Conservation (phyloP, 2,329 filamentous ascomycete genomes). For the Lasiodiplodia citricola region DNA sequence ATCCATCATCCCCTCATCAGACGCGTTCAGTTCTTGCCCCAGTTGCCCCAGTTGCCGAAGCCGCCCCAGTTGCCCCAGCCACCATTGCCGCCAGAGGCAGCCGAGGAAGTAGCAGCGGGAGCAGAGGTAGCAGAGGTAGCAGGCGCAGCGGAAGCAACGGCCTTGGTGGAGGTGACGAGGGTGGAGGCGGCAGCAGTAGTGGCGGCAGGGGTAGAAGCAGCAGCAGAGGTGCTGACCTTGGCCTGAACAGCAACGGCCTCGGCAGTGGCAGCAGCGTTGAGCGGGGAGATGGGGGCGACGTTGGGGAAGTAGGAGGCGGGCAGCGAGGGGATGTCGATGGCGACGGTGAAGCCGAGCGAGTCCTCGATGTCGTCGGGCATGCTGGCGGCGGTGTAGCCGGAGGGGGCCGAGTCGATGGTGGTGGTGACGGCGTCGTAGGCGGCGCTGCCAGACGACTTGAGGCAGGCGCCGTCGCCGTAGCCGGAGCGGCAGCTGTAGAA, state of each 20-base stretch:
- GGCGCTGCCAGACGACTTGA: slow-evolving; percentile 41
- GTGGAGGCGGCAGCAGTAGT: slow-evolving; percentile 9
- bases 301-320: slow-evolving; percentile 49
- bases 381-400: slow-evolving; percentile 44
- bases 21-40: background rate
- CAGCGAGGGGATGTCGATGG: slow-evolving; percentile 50
- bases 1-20: background rate
- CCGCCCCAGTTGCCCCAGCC: slow-evolving; percentile 11
- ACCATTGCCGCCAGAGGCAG: background rate
- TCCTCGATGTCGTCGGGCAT: slow-evolving; percentile 45
- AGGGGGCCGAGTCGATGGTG: slow-evolving; percentile 41
- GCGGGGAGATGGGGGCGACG: slow-evolving; percentile 38
- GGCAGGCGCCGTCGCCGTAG: slow-evolving; percentile 55
- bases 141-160: background rate
- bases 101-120: background rate
- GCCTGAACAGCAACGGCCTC: background rate
- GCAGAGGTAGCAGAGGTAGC: background rate
- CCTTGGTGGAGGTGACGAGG: slow-evolving; percentile 13
- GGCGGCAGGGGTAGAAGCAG: background rate
- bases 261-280: slow-evolving; percentile 22
- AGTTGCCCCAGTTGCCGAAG: background rate
- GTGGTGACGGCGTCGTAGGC: slow-evolving; percentile 41
- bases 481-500: slow-evolving; percentile 56
- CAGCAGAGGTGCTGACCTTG: background rate
- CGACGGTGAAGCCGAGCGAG: slow-evolving; percentile 38